phyloP scores from a whole-genome alignment of 2,329 filamentous ascomycete species.

The Fusarium illudens region DNA sequence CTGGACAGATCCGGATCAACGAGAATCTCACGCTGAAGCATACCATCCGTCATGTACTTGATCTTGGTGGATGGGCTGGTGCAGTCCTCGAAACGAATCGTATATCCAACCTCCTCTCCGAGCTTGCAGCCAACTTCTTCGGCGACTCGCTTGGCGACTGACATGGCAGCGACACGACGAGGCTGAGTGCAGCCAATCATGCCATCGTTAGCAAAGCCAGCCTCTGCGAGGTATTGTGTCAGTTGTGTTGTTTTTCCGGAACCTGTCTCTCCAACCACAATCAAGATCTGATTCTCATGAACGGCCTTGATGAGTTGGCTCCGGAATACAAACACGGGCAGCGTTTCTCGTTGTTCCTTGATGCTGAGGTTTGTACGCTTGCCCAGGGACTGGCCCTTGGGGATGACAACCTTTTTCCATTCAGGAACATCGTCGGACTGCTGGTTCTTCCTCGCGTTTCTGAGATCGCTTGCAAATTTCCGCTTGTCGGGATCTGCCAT shows the following conservation, averaged over 20 bases:
- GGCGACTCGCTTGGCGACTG: constrained; percentile 93
- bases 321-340: constrained; percentile 91
- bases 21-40: constrained; percentile 94
- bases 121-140: constrained; percentile 94
- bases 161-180: constrained; percentile 96
- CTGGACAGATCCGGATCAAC: constrained; percentile 87
- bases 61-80: constrained; percentile 89
- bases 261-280: constrained; percentile 96
- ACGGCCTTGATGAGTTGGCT: constrained; percentile 89
- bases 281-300: constrained; percentile 85
- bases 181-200: constrained; percentile 97
- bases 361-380: constrained; percentile 92
- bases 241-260: constrained; percentile 97
- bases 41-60: constrained; percentile 99
- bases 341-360: constrained; percentile 88
- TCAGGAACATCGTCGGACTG: constrained; percentile 80
- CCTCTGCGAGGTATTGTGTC: constrained; percentile 94
- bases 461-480: constrained; percentile 88
- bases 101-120: constrained; percentile 94
- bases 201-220: constrained; percentile 84
- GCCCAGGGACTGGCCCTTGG: constrained; percentile 81
- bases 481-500: constrained; percentile 88
- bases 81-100: constrained; percentile 95
- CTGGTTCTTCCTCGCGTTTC: constrained; percentile 69
- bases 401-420: constrained; percentile 87